Conservation (phyloP, 1,139 yeast genomes). For the Kodamaea ohmeri region DNA sequence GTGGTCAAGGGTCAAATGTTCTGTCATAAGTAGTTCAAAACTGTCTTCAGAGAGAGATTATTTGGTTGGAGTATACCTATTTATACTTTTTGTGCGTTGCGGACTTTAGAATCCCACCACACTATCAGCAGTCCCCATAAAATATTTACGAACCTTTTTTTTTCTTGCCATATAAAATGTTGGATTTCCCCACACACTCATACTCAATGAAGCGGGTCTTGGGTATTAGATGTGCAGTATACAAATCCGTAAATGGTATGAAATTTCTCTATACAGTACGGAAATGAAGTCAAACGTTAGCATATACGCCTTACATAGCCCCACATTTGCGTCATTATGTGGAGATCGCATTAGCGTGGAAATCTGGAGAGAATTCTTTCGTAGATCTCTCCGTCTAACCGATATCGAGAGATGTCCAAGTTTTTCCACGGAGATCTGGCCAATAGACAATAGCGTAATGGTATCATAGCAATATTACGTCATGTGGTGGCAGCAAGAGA, state of each 20-base stretch:
- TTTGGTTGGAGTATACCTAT: not conserved
- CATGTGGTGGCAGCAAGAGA: no score
- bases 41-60: not conserved
- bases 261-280: not conserved
- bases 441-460: not conserved
- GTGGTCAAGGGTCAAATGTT: conserved; percentile 42
- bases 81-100: conserved; percentile 2
- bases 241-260: not conserved
- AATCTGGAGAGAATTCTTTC: not conserved
- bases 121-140: conserved; percentile 3
- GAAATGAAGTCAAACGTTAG: not conserved
- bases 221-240: not conserved
- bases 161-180: conserved; percentile 5
- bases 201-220: not conserved
- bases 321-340: conserved; percentile 1
- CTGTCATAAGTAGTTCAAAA: conserved; percentile 8
- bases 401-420: no score
- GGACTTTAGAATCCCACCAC: conserved; percentile 1
- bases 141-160: conserved; percentile 4
- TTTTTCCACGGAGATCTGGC: conserved; percentile 1
- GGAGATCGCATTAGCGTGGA: not conserved
- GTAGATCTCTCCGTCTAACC: conserved; percentile 1
- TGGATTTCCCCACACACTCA: conserved; percentile 8
- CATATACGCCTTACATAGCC: not conserved
- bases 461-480: no score